phyloP scores from a whole-genome alignment of 1,284 basidiomycete genomes.

The Rhodotorula sp. region DNA sequence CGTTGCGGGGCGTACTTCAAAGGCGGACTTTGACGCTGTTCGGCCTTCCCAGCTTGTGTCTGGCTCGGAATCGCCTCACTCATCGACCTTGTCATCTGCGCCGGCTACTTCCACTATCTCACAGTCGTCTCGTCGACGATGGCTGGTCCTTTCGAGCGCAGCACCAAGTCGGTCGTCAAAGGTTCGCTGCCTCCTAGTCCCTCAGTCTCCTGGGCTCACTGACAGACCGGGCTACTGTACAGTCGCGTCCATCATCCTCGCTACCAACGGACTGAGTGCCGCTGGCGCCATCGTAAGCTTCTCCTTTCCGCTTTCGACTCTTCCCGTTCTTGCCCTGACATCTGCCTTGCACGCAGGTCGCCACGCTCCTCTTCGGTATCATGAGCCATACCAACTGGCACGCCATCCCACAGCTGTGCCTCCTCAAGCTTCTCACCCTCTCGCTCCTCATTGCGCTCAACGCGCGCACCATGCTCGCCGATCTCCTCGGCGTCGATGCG shows the following conservation, averaged over 20 bases:
- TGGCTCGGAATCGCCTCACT: conserved; percentile 18
- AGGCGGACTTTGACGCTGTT: too few species aligned
- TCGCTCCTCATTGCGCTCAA: conserved; percentile 26
- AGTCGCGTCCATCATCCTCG: conserved; percentile 19
- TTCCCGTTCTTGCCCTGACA: too few species aligned
- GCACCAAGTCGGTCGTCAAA: conserved; percentile 9
- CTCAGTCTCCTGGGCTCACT: neutral
- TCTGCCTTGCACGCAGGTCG: conserved; percentile 5
- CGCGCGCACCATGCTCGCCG: conserved; percentile 18
- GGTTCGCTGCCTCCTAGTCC: neutral
- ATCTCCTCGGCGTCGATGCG: conserved; percentile 20
- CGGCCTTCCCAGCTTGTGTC: conserved; percentile 7
- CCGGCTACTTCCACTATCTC: conserved; percentile 15
- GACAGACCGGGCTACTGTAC: neutral
- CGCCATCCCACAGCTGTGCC: conserved; percentile 13
- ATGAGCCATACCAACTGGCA: conserved; percentile 16
- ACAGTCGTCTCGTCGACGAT: conserved; percentile 10
- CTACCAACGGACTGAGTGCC: conserved; percentile 19
- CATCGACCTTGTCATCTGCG: conserved; percentile 8
- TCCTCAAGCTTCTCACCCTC: conserved; percentile 23
- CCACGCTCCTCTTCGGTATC: conserved; percentile 21
- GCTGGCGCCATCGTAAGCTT: conserved; percentile 12
- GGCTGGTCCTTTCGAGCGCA: conserved; percentile 24
- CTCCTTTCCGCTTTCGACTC: neutral
- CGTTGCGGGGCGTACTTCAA: neutral